A percentile compares a stretch with the other conserved stretches of the same genome.
phyloP scores from a whole-genome alignment of 345 rosid genomes.

The Acer campestre region DNA sequence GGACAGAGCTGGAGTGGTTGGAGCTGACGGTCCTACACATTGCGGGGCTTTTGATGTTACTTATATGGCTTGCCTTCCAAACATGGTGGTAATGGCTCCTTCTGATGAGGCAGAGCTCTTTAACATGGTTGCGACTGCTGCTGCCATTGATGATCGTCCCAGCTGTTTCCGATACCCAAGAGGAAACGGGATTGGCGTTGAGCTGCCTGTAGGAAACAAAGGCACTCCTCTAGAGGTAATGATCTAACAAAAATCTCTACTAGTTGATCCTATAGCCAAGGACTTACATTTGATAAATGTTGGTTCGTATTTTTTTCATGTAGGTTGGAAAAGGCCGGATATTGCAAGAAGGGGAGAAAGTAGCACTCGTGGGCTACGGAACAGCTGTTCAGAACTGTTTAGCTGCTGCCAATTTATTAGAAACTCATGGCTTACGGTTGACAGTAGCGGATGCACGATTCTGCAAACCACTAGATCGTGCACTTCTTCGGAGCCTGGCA shows the following conservation, averaged over 20 bases:
- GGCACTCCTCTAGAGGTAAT: constrained; percentile 83
- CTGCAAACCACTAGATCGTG: constrained; percentile 83
- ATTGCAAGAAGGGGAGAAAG: constrained; percentile 77
- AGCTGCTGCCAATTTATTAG: constrained; percentile 64
- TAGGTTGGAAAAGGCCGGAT: constrained; percentile 90
- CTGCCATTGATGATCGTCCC: constrained; percentile 86
- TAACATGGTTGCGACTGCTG: constrained; percentile 96
- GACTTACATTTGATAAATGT: not conserved
- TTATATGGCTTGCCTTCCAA: constrained; percentile 97
- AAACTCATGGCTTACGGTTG: constrained; percentile 46
- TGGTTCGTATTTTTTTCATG: not conserved
- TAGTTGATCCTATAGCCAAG: not conserved
- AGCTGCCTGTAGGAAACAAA: constrained; percentile 75
- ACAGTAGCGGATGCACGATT: constrained; percentile 93
- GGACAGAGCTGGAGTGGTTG: constrained; percentile 97
- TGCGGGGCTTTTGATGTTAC: constrained; percentile 94
- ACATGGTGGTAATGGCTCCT: constrained; percentile 99
- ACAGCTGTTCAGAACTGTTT: constrained; percentile 86
- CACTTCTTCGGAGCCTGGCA: constrained; percentile 73
- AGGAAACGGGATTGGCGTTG: constrained; percentile 88
- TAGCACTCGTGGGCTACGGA: constrained; percentile 88
- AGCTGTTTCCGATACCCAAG: constrained; percentile 96
- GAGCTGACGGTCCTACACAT: constrained; percentile 99
- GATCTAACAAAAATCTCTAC: not conserved
- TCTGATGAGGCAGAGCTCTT: constrained; percentile 96